These are phyloP conservation scores for Schizothecium vesticola DNA, from an alignment of 495 filamentous ascomycete genomes.

Conservation along the genomic window DNA sequence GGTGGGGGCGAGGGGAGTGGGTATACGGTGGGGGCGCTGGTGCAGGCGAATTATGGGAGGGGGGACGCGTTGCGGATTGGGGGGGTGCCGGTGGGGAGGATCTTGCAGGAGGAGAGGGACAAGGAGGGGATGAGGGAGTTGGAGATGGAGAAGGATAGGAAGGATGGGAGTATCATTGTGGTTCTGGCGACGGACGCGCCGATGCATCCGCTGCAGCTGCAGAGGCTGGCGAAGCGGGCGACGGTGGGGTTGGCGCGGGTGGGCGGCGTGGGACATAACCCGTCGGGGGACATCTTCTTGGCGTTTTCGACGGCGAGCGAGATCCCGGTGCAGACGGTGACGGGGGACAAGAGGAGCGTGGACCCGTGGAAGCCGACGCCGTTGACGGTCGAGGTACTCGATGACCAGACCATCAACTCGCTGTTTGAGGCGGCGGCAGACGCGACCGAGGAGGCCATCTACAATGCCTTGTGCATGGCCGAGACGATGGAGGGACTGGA, in stretches of 20 bases:
- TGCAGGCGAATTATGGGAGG: conserved; percentile 49
- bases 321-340: conserved; percentile 33
- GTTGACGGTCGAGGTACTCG: conserved; percentile 35
- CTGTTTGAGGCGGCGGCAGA: conserved; percentile 48
- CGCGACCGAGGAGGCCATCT: conserved; percentile 48
- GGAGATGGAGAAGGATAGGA: conserved; percentile 32
- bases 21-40: conserved; percentile 48
- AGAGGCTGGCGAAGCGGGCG: conserved; percentile 48
- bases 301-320: conserved; percentile 48
- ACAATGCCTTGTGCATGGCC: conserved; percentile 48
- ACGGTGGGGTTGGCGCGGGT: conserved; percentile 46
- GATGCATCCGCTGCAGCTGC: conserved; percentile 44
- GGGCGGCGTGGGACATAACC: conserved; percentile 45
- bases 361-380: conserved; percentile 34
- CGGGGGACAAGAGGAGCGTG: conserved; percentile 21
- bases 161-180: conserved; percentile 53
- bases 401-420: conserved; percentile 46
- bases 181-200: conserved; percentile 49
- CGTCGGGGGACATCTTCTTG: conserved; percentile 50
- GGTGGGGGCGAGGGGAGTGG: conserved; percentile 24
- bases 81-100: conserved; percentile 46
- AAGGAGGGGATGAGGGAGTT: conserved; percentile 23
- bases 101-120: conserved; percentile 23
- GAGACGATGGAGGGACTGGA: conserved; percentile 42
- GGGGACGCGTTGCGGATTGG: conserved; percentile 40